Base-by-base conservation (phyloP, 2,329 filamentous ascomycete species). In the Ophiostoma ulmi region DNA sequence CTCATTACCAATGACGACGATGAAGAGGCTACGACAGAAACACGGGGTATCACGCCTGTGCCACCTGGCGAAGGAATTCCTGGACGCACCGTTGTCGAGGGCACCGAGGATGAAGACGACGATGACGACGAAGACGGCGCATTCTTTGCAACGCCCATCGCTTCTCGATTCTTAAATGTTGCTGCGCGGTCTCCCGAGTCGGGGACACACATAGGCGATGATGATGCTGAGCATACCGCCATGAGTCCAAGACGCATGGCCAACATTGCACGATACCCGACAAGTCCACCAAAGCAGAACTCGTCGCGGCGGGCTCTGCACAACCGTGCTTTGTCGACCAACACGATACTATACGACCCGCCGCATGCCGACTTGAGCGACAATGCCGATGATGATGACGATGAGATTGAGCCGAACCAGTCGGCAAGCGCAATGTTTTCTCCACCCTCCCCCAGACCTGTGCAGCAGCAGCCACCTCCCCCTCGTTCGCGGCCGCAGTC, bases 271-370 rank as follows among this genome's bases (percentile, higher is more conserved):
- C 41, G 31, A 2, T 36, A 35, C 10, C 68, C 69, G 13, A 64
- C 61, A 3, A 68, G 69, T 7, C 69, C 71, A 3, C 72, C 73
- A 1, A 72, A 69, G 41, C 55, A 39, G 1, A 66, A 38, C 20
- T 10, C 69, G 13, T 63, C 71, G 6, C 71, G 72, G 7, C 71
- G 81, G 64, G 81, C 79, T 0, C 76, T 83, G 5, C 93, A 97
- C 76, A 85, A 81, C 70, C 90, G 93, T 52, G 93, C 92, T 14
- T 78, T 90, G 4, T 97, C 94, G 0, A 91, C 88, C 26, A 92
- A 90, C 75, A 97, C 94, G 0, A 93, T 96, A 70, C 82, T 97
- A 0, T 97, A 91, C 80, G 93, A 91, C 44, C 93, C 93, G 0
- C 81, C 74, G 1, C 39, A 73, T 41, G 81, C 84, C 36, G 58